Conservation (phyloP, 768 basidiomycete species). For the Lentinula guzmanii region DNA sequence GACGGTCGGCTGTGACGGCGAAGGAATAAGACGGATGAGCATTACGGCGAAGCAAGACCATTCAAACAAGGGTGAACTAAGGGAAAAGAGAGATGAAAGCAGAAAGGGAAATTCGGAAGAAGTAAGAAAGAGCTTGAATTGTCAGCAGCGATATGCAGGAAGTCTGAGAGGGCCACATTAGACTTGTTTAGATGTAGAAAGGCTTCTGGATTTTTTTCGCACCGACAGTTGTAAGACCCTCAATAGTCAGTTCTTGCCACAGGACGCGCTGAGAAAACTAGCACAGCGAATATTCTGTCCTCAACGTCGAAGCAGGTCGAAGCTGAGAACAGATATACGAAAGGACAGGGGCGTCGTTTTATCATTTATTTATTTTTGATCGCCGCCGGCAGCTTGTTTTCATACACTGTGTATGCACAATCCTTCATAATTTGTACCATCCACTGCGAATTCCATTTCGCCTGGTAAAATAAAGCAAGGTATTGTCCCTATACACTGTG, state of each 20-base stretch:
- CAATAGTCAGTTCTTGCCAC: neutral
- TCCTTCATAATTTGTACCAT: too few species aligned
- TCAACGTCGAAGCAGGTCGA: constrained; percentile 1
- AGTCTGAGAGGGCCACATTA: neutral
- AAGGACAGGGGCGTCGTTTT: neutral
- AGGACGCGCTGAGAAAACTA: neutral
- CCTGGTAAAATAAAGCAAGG: neutral
- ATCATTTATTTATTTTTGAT: neutral
- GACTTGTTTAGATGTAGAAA: neutral
- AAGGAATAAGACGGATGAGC: constrained; percentile 50
- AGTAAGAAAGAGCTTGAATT: neutral
- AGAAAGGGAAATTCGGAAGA: neutral
- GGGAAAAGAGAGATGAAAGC: neutral
- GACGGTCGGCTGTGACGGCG: constrained; percentile 44
- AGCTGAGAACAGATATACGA: neutral
- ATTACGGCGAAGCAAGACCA: constrained; percentile 23
- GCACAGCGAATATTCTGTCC: neutral
- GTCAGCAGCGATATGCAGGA: neutral
- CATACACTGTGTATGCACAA: too few species aligned
- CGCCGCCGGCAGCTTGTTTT: neutral
- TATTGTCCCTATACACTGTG: neutral
- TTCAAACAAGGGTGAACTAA: neutral
- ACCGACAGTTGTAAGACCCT: neutral
- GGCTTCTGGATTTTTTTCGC: neutral
- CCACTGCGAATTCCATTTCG: too few species aligned